Conservation (phyloP, 768 basidiomycete genomes). For the Tricholoma furcatifolium region DNA sequence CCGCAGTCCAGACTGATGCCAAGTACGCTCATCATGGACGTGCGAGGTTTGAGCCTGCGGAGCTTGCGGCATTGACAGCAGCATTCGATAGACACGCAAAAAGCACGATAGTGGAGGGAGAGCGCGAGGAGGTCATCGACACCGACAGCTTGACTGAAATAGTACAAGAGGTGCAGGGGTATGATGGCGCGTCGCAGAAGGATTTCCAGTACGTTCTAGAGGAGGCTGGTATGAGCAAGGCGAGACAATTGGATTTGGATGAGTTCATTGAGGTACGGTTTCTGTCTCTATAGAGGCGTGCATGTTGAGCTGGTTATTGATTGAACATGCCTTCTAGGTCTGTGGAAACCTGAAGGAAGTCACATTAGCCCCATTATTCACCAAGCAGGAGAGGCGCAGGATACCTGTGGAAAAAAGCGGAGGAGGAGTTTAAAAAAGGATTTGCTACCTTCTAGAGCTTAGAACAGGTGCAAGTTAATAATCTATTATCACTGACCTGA, state of each 20-base stretch:
- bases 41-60: slow-evolving; percentile 44
- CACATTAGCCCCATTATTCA: slow-evolving; percentile 38
- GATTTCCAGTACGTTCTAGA: slow-evolving; percentile 61
- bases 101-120: slow-evolving; percentile 17
- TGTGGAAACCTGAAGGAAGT: slow-evolving; percentile 75
- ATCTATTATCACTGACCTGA: too few relatives aligned
- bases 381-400: slow-evolving; percentile 30
- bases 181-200: slow-evolving; percentile 39
- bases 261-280: slow-evolving; percentile 82
- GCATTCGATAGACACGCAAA: slow-evolving; percentile 36
- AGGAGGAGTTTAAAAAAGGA: slow-evolving; percentile 41
- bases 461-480: too few relatives aligned
- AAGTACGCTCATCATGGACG: slow-evolving; percentile 29
- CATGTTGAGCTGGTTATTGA: not conserved
- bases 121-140: slow-evolving; percentile 35
- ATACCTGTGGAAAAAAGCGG: slow-evolving; percentile 59
- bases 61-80: slow-evolving; percentile 37
- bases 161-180: slow-evolving; percentile 50
- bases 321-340: slow-evolving; percentile 40
- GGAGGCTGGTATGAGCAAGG: slow-evolving; percentile 65
- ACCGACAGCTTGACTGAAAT: slow-evolving; percentile 39
- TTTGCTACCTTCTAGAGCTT: too few relatives aligned
- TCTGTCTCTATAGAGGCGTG: slow-evolving; percentile 4
- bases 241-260: slow-evolving; percentile 67
- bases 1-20: slow-evolving; percentile 8